These are phyloP conservation scores for Monosporascus ibericus DNA, from an alignment of 2,329 filamentous ascomycete species.

Conservation along the genomic window DNA sequence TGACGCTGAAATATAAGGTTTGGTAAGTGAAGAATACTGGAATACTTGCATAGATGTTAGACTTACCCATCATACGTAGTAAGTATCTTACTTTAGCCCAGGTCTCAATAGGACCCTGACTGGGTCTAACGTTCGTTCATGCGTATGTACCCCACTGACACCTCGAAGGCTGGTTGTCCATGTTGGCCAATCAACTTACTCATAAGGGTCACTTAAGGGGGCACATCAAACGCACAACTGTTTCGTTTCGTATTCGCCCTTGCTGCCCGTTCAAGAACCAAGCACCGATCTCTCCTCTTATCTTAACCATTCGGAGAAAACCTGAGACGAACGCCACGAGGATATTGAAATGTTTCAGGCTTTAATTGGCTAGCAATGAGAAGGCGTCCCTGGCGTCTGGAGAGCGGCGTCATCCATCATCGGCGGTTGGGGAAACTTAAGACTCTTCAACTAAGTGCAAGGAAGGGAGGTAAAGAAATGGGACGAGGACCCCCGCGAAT, in stretches of 20 bases:
- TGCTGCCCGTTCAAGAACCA: not conserved
- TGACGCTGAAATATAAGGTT: too few relatives aligned
- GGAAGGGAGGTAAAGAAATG: not conserved
- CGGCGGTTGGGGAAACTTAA: not conserved
- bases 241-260: constrained; percentile 20
- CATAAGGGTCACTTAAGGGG: constrained; percentile 8
- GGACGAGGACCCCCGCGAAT: not conserved
- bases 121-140: too few relatives aligned
- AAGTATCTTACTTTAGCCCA: too few relatives aligned
- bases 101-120: too few relatives aligned
- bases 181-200: constrained; percentile 8
- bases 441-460: not conserved
- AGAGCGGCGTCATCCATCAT: not conserved
- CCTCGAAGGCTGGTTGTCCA: too few relatives aligned
- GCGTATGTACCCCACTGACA: too few relatives aligned
- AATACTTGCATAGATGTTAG: too few relatives aligned
- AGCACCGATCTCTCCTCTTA: not conserved
- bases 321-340: not conserved
- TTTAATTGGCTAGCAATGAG: not conserved
- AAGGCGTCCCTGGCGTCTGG: not conserved
- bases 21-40: too few relatives aligned
- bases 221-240: constrained; percentile 20
- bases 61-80: too few relatives aligned
- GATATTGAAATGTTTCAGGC: not conserved
- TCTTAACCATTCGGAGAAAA: not conserved